Conservation (phyloP, 306 rosid species). For the Hippophae gyantsensis region DNA sequence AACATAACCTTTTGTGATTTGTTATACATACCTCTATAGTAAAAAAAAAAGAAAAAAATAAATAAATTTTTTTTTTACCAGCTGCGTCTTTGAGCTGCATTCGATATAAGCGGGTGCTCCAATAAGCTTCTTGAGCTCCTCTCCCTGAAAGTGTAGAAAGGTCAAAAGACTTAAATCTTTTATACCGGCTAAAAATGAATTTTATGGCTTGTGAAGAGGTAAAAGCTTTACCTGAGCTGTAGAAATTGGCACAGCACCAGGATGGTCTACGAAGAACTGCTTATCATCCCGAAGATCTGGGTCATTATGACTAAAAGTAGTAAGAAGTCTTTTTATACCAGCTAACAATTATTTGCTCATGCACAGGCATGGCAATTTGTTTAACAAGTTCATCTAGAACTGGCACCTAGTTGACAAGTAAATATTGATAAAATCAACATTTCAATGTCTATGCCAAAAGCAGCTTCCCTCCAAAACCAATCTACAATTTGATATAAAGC, state of each 20-base stretch:
- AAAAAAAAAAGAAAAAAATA: background rate
- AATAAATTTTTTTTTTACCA: too few species aligned
- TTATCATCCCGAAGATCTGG: slow-evolving; percentile 96
- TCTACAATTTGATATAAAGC: too few species aligned
- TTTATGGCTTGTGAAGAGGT: slow-evolving; percentile 8
- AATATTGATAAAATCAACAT: too few species aligned
- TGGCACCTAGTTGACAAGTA: too few species aligned
- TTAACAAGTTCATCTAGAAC: too few species aligned
- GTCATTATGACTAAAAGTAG: slow-evolving; percentile 20
- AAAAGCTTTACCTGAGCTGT: slow-evolving; percentile 54
- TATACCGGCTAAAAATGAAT: background rate
- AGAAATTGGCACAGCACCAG: slow-evolving; percentile 90
- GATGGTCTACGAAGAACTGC: slow-evolving; percentile 90
- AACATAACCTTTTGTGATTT: too few species aligned
- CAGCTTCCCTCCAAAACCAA: too few species aligned
- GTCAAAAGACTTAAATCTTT: background rate
- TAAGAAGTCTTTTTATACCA: slow-evolving; percentile 7
- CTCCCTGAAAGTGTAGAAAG: slow-evolving; percentile 49
- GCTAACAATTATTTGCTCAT: background rate
- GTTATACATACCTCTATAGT: slow-evolving; percentile 2
- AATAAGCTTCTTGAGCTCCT: slow-evolving; percentile 90
- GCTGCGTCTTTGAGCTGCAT: slow-evolving; percentile 95
- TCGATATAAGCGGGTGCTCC: slow-evolving; percentile 91
- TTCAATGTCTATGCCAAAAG: too few species aligned
- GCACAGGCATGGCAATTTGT: background rate